Base-by-base conservation (phyloP, 129 eudicot genomes). In the Ambrosia trifida region DNA sequence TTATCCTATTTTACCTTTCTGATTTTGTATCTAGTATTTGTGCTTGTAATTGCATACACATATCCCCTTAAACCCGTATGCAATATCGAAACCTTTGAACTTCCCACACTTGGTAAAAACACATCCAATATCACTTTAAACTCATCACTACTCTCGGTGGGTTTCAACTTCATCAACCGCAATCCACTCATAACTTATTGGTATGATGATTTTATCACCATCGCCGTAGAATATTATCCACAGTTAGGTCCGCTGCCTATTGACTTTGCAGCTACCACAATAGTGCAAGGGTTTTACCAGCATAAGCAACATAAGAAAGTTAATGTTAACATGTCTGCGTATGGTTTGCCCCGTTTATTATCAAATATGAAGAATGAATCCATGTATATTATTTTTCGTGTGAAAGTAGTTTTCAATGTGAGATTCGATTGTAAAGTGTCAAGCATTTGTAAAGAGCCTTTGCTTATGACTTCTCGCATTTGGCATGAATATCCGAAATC, bases 61-160 rank as follows among this genome's bases (percentile, higher is more conserved):
- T 70, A 70, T 70, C 75, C 75, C 54, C 53, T 70, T 3, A 40
- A 70, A 70, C 75, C 66, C 13, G 16, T n/a, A 68, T 68, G 61
- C 62, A 1, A n/a, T 0, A 16, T 69, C 11, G 5, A 57, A 4
- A 7, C 20, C 32, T 18, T 53, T 1, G 11, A 17, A 0, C 35
- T 68, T 53, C 74, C 40, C 2, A 18, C 20, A 28, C 17, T 13
- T 20, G 4, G 13, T 10, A 31, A 68, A 9, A 32, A 19, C 40
- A 16, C 61, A n/a, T 12, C 43, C 7, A 46, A 68, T 68, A 31
- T 68, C 30, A 8, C 53, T 40, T 1, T 41, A 41, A 12, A 40
- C 24, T n/a, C 14, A 58, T 24, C 44, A 35, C 58, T 0, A 40
- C 68, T 2, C 43, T 72, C 67, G 12, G 5, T 71, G 31, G 1